Conservation (phyloP, 2,329 filamentous ascomycete species). For the Ascochyta viciae-villosae region DNA sequence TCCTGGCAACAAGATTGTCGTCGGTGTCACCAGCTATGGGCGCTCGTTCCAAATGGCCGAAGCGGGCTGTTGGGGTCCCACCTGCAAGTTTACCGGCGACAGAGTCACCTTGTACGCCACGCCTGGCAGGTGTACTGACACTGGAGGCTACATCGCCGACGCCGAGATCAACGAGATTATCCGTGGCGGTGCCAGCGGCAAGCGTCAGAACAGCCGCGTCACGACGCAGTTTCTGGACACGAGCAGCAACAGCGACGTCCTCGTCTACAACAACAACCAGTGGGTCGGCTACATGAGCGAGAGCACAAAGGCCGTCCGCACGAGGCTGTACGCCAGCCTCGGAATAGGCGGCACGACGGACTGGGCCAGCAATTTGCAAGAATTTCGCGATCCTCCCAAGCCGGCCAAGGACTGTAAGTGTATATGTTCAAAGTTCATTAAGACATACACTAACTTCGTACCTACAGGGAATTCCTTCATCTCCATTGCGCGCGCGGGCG, state of each 20-base stretch:
- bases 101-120: slow-evolving; percentile 34
- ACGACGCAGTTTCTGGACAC: too few relatives aligned
- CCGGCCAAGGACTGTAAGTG: too few relatives aligned
- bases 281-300: slow-evolving; percentile 28
- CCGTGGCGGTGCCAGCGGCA: too few relatives aligned
- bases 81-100: slow-evolving; percentile 47
- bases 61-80: slow-evolving; percentile 38
- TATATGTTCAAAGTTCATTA: too few relatives aligned
- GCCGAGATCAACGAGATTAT: slow-evolving; percentile 51
- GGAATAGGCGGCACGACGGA: slow-evolving; percentile 45
- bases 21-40: too few relatives aligned
- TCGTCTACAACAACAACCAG: slow-evolving; percentile 9
- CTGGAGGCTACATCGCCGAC: slow-evolving; percentile 50
- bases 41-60: too few relatives aligned
- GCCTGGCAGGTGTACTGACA: slow-evolving; percentile 49
- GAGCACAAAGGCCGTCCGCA: too few relatives aligned
- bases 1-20: too few relatives aligned
- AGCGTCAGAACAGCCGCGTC: too few relatives aligned
- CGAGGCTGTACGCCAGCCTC: neutral
- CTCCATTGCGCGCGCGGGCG: too few relatives aligned
- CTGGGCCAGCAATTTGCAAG: slow-evolving; percentile 46
- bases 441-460: neutral
- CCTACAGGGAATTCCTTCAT: too few relatives aligned
- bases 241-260: slow-evolving; percentile 1
- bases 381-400: neutral